Evolutionary conservation across 2,329 filamentous ascomycete genomes (phyloP), one percentile per base, ranked within the genome.

Genomic region (Sporothrix brunneoviolacea): DNA sequence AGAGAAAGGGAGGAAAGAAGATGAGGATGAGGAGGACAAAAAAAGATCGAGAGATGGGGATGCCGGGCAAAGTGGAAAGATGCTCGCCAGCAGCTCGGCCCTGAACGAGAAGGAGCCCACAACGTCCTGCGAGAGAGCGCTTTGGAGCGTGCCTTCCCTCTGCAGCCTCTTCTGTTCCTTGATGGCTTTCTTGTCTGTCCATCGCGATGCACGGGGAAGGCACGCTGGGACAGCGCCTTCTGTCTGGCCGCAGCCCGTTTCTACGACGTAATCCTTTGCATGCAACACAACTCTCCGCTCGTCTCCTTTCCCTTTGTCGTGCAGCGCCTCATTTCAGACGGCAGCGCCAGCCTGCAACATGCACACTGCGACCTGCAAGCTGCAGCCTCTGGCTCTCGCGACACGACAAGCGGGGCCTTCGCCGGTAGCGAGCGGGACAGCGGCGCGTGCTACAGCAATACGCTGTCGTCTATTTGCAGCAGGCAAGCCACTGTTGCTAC

Each of bases 241-340:
- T 22, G 32, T 35, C 35, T 45, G 43, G 43, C 43, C 36, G 43
- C 22, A 46, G 43, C n/a, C 21, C 12, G 16, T 13, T 27, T 46
- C 33, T 28, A 46, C 43, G 33, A 37, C 22, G 16, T 19, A 9
- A 38, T 46, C 22, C 43, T 37, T 38, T 19, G 43, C 43, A 38
- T 38, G 33, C 33, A 30, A 45, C 18, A 36, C 19, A 8, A 18
- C 32, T 36, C 42, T 16, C 16, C 15, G 33, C 32, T 45, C 22
- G 33, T 41, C 40, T 44, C 49, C 37, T 46, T 36, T 47, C 49
- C 49, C 49, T 51, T 51, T 18, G 42, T 51, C 49, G 50, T 51
- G 50, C 50, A 51, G 42, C 37, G 37, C 37, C 46, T 51, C 42
- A 51, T 51, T 51, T 51, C 38, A 51, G 42, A 51, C 43, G 43